phyloP scores from a whole-genome alignment of 2,329 filamentous ascomycete genomes.

The Aspergillus sp. region DNA sequence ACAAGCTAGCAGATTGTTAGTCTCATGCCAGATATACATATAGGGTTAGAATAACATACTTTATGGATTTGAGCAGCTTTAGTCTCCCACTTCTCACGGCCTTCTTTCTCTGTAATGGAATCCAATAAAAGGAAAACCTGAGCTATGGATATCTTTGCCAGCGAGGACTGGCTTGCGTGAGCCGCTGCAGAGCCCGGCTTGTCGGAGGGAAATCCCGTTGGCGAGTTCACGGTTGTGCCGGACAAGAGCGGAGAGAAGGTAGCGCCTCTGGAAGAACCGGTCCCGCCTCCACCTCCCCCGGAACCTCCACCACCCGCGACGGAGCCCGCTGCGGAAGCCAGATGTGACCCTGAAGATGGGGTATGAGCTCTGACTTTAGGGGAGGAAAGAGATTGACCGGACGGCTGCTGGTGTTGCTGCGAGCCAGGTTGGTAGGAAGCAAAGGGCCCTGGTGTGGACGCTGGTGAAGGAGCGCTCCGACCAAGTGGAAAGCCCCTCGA shows the following conservation, averaged over 20 bases:
- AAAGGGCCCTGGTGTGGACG: constrained; percentile 60
- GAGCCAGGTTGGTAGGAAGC: constrained; percentile 58
- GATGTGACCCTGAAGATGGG: constrained; percentile 58
- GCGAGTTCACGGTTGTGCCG: constrained; percentile 58
- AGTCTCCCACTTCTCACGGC: constrained; percentile 86
- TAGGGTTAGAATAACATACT: constrained; percentile 59
- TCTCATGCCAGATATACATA: background rate
- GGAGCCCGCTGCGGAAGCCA: constrained; percentile 61
- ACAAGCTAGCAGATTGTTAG: constrained; percentile 66
- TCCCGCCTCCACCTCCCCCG: constrained; percentile 57
- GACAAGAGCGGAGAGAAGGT: constrained; percentile 65
- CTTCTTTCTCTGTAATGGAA: constrained; percentile 93
- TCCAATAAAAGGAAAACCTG: constrained; percentile 94
- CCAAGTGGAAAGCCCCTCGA: constrained; percentile 55
- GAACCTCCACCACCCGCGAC: constrained; percentile 56
- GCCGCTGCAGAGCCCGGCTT: constrained; percentile 50
- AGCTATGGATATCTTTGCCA: constrained; percentile 92
- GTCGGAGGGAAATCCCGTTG: constrained; percentile 57
- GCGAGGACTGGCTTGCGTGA: constrained; percentile 60
- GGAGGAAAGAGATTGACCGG: constrained; percentile 59
- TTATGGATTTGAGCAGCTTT: constrained; percentile 91
- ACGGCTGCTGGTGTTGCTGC: constrained; percentile 55
- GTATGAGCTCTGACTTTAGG: constrained; percentile 60
- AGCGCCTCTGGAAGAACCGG: constrained; percentile 60
- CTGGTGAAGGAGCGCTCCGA: constrained; percentile 58